Evolutionary conservation across 2,329 filamentous ascomycete species (phyloP), one percentile per base, ranked within the genome.

Genomic region (Exserohilum turcica): DNA sequence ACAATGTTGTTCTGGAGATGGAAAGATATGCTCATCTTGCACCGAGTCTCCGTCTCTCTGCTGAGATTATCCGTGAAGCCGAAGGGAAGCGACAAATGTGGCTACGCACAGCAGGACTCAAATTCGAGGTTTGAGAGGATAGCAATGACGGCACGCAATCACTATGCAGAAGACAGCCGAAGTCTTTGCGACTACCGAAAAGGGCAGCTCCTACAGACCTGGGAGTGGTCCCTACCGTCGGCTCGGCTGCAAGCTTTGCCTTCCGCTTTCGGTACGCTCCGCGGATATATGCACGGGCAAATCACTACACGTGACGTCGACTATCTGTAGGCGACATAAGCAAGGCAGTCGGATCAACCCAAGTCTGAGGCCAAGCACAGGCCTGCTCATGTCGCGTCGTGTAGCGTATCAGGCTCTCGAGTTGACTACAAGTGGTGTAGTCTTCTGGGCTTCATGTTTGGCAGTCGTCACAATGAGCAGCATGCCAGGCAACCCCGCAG

Each of bases 1-100:
- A 86, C 66, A 86, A 90, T 52, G 89, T 93, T 40, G 84, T 92
- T 39, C 78, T 85, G 54, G 90, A 93, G 68, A 85, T 92, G 54
- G 87, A 90, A 70, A 82, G 85, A 60, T 89, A 91, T 70, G 84
- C 88, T 0, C 84, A 88, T 61, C 78, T 94, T 28, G 89, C 90
- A 3, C 90, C 90, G 5, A 92, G 89, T 66, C 78, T 93, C 28
- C 84, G 82, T 60, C 78, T 93, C 43, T 87, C 87, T n/a, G 86
- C 88, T 18, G 90, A 93, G 68, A 91, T 93, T 55, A 84, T 93
- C 67, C 86, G 88, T 52, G 90, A 93, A 71, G 90, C 90, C 6
- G 90, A 79, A 71, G 83, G 86, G 64, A 83, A 89, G 61, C 80
- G 90, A 61, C 85, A 87, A 65, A 80, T 84, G 56, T 85, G 85